These are phyloP conservation scores for Parachaetomium inaequale DNA, from an alignment of 495 filamentous ascomycete genomes.

Conservation along the genomic window DNA sequence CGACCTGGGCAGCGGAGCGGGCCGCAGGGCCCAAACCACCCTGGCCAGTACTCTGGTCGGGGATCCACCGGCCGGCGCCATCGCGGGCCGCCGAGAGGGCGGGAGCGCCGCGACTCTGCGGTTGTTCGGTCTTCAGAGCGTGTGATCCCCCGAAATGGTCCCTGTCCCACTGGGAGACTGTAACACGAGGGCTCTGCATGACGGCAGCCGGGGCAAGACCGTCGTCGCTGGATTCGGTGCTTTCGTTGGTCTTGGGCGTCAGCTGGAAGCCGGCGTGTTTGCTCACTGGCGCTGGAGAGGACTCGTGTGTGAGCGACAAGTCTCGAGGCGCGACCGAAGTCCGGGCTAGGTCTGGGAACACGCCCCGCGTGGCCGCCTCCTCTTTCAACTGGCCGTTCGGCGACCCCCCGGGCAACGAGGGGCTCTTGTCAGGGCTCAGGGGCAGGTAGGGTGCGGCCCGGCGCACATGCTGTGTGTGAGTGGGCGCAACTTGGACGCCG, in stretches of 20 bases:
- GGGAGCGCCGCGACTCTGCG: constrained; percentile 1
- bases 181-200: constrained; percentile 49
- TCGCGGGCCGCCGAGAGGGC: constrained; percentile 32
- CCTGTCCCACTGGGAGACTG: constrained; percentile 47
- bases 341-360: constrained; percentile 17
- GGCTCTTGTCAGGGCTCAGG: constrained; percentile 37
- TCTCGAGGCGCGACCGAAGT: constrained; percentile 22
- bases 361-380: constrained; percentile 9
- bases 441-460: constrained; percentile 24
- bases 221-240: constrained; percentile 47
- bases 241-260: constrained; percentile 49
- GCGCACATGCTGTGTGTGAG: constrained; percentile 13
- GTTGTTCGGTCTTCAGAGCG: constrained; percentile 29
- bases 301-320: constrained; percentile 24
- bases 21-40: constrained; percentile 42
- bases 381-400: constrained; percentile 24
- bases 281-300: constrained; percentile 30
- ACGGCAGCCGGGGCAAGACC: constrained; percentile 35
- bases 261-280: constrained; percentile 35
- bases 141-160: constrained; percentile 32
- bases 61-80: constrained; percentile 38
- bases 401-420: constrained; percentile 30
- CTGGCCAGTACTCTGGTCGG: constrained; percentile 35
- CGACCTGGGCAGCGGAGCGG: constrained; percentile 37
- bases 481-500: constrained; percentile 15